Evolutionary conservation across 306 rosid species (phyloP), one percentile per base, ranked within the genome.

Genomic region (Quercus parvula): DNA sequence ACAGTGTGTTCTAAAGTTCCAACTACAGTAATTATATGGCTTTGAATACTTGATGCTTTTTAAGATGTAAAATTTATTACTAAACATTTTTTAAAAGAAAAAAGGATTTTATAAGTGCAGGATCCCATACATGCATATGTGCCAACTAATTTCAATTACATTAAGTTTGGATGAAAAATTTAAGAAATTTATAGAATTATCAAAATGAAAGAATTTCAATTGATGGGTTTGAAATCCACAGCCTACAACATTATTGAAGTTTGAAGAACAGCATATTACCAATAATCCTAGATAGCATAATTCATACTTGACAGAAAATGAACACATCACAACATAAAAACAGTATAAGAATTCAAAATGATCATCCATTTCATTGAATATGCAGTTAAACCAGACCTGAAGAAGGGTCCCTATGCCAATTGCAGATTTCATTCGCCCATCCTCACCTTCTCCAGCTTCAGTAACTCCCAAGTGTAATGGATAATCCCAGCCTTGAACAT

Each of bases 371-470:
- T 24, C 18, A 38, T 28, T n/a, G 14, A 57, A n/a, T 68, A 82
- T 71, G 31, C 4, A 56, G 59, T 75, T 58, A 57, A 62, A 81
- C 25, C 71, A 75, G 86, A 95, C 99, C 99, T 91, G 97, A 82
- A 95, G 99, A 81, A 95, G 99, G 84, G 99, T 95, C 70, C 99
- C 99, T 63, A 95, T 95, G 57, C 99, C 99, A 82, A 95, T 93
- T 67, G 99, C 99, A 82, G 99, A 95, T 83, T 95, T 95, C 99
- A 95, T 95, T 66, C 99, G 86, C 71, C 99, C 99, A 76, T 95
- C 99, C 88, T 95, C 99, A 85, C 99, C 99, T 86, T 95, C 99
- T 84, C 99, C 99, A 54, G 99, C 99, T 91, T 95, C 99, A 81
- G 99, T 95, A 75, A 95, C 99, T 73, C 99, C 99, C 88, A 95